Conservation (phyloP, 2,329 filamentous ascomycete genomes). For the Exophiala xenobiotica region DNA sequence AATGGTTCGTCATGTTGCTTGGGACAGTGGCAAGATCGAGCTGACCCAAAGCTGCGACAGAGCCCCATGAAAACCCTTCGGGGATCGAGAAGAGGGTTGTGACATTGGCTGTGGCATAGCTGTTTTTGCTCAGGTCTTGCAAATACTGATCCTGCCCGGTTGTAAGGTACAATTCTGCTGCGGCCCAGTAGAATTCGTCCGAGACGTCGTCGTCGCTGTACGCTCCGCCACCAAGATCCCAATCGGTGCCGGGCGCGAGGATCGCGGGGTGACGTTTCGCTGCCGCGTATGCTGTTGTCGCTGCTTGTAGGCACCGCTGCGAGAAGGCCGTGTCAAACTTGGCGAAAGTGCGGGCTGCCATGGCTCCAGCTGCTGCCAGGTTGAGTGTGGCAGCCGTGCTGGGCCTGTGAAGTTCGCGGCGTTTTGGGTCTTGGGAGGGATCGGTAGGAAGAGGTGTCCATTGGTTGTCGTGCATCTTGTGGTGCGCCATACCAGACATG, state of each 20-base stretch:
- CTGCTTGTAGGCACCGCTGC: slow-evolving; percentile 1
- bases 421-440: slow-evolving; percentile 6
- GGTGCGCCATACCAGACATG: slow-evolving; percentile 6
- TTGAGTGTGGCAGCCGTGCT: slow-evolving; percentile 5
- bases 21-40: slow-evolving; percentile 4
- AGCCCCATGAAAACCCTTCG: slow-evolving; percentile 3
- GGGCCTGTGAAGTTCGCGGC: slow-evolving; percentile 6
- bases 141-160: slow-evolving; percentile 5
- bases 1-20: slow-evolving; percentile 1
- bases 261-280: slow-evolving; percentile 3
- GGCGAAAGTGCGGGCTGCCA: slow-evolving; percentile 5
- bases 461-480: slow-evolving; percentile 10
- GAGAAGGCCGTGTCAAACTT: not conserved
- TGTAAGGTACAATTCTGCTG: slow-evolving; percentile 7
- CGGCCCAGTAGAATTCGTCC: slow-evolving; percentile 7
- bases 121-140: slow-evolving; percentile 3
- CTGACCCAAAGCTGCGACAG: slow-evolving; percentile 1
- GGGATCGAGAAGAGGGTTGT: slow-evolving; percentile 4
- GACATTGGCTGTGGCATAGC: not conserved
- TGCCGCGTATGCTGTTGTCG: slow-evolving; percentile 4
- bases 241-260: slow-evolving; percentile 6
- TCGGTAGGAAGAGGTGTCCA: slow-evolving; percentile 5
- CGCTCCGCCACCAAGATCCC: slow-evolving; percentile 8
- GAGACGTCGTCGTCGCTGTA: slow-evolving; percentile 7
- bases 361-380: slow-evolving; percentile 1